Evolutionary conservation across 2,329 filamentous ascomycete genomes (phyloP).

Genomic region (Diplodia scrobiculata): DNA sequence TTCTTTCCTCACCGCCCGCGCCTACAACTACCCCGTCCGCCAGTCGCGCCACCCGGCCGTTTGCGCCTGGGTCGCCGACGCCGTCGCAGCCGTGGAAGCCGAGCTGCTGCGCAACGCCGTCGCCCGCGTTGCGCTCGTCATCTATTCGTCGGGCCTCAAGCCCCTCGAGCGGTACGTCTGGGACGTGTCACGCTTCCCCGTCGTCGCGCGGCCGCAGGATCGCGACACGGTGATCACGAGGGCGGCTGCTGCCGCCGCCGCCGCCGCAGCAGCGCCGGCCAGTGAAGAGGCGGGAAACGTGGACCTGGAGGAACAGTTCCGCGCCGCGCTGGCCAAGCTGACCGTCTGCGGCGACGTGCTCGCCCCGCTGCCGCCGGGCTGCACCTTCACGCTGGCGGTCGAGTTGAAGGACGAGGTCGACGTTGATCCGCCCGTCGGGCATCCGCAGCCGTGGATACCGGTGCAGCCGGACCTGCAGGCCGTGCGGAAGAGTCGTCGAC

Average conservation of each 20-base stretch:
- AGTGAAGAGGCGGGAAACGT: constrained; percentile 30
- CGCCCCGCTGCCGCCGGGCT: constrained; percentile 61
- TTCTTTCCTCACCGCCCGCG: constrained; percentile 76
- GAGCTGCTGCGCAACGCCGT: constrained; percentile 65
- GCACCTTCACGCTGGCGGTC: constrained; percentile 75
- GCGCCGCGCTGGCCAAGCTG: constrained; percentile 66
- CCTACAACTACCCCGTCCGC: constrained; percentile 80
- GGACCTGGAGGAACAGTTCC: constrained; percentile 72
- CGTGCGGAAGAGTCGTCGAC: constrained; percentile 26
- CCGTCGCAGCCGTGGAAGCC: constrained; percentile 68
- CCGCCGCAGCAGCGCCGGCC: background rate
- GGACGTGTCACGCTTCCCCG: constrained; percentile 60
- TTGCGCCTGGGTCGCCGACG: constrained; percentile 82
- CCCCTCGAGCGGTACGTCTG: constrained; percentile 64
- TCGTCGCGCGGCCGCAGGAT: constrained; percentile 48
- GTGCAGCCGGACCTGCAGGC: constrained; percentile 11
- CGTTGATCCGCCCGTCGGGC: constrained; percentile 52
- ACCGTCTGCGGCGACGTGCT: constrained; percentile 62
- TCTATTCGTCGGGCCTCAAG: constrained; percentile 47
- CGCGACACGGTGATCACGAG: constrained; percentile 54
- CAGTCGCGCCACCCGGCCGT: constrained; percentile 85
- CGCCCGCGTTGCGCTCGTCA: constrained; percentile 58
- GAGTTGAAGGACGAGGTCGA: constrained; percentile 65
- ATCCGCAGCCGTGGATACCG: constrained; percentile 50
- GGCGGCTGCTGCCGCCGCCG: background rate